Evolutionary conservation across 805 yeast genomes (phyloP).

Genomic region (Metschnikowia aberdeeniae): DNA sequence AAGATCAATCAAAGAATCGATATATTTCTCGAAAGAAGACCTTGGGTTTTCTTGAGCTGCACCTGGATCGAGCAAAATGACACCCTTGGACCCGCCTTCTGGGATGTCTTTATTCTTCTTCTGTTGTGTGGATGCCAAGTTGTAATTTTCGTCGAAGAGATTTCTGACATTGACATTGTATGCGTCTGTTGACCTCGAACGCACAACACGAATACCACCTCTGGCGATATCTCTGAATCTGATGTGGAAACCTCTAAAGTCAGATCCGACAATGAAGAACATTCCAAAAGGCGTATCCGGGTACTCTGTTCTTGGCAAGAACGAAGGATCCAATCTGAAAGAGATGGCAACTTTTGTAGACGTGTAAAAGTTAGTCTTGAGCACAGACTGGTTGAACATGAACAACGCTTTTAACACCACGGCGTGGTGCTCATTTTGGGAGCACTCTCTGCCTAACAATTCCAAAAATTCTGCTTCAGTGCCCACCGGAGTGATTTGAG

Average conservation of each 20-base stretch:
- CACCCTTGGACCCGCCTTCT: constrained; percentile 99
- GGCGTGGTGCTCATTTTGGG: constrained; percentile 76
- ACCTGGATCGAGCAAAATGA: constrained; percentile 77
- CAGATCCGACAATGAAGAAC: constrained; percentile 93
- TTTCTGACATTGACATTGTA: constrained; percentile 81
- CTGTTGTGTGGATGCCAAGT: constrained; percentile 93
- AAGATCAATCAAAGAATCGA: constrained; percentile 85
- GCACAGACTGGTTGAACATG: constrained; percentile 77
- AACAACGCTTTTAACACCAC: constrained; percentile 78
- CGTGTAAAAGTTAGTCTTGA: constrained; percentile 91
- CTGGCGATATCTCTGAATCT: constrained; percentile 96
- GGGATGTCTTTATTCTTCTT: constrained; percentile 97
- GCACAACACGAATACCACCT: constrained; percentile 96
- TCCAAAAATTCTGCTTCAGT: constrained; percentile 71
- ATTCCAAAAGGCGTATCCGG: constrained; percentile 93
- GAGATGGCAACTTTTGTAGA: constrained; percentile 94
- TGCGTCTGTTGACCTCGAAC: constrained; percentile 79
- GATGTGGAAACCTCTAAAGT: constrained; percentile 95
- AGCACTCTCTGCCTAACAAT: constrained; percentile 61
- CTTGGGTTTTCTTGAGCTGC: constrained; percentile 73
- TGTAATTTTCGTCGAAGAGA: constrained; percentile 93
- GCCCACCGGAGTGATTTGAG: constrained; percentile 71
- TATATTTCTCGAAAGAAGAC: constrained; percentile 86
- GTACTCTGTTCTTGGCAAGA: constrained; percentile 81
- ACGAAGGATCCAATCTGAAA: constrained; percentile 82